Percentiles rank a stretch among this genome's conserved stretches.
Evolutionary conservation across 192 early-diverging fungal genomes (phyloP).

Genomic region (Endogone sp.): DNA sequence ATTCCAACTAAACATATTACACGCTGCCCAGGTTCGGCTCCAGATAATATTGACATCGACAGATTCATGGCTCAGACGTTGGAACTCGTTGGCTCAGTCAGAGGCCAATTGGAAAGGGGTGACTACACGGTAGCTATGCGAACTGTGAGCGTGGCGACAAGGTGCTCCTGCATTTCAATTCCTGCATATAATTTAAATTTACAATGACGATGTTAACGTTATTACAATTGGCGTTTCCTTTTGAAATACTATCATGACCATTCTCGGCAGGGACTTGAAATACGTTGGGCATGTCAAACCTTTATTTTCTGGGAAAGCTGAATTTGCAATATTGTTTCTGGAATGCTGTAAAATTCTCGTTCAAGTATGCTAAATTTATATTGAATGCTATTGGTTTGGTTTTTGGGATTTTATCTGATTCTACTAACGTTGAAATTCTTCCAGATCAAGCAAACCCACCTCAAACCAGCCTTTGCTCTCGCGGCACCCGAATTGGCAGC

Average conservation of each 20-base stretch:
- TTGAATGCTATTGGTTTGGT: background rate
- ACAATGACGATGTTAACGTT: no score
- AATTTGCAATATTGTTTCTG: conserved; percentile 46
- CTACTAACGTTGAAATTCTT: background rate
- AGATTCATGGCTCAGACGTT: conserved; percentile 16
- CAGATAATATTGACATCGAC: conserved; percentile 1
- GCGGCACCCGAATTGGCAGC: conserved; percentile 33
- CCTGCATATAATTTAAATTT: background rate
- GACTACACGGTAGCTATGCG: conserved; percentile 20
- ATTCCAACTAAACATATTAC: background rate
- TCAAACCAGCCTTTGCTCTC: conserved; percentile 27
- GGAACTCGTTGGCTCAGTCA: background rate
- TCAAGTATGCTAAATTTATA: conserved; percentile 14
- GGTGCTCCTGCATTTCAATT: conserved; percentile 11
- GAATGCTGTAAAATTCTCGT: conserved; percentile 40
- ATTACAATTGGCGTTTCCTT: no score
- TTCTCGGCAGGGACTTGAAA: conserved; percentile 29
- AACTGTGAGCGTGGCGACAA: conserved; percentile 17
- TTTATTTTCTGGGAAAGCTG: conserved; percentile 32
- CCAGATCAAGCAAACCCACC: conserved; percentile 29
- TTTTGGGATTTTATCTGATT: background rate
- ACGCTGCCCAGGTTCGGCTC: background rate
- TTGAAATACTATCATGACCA: no score
- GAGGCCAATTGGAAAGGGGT: background rate
- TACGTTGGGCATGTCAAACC: conserved; percentile 38